Conservation (phyloP, 148 eudicot species). For the Spergularia marina region DNA sequence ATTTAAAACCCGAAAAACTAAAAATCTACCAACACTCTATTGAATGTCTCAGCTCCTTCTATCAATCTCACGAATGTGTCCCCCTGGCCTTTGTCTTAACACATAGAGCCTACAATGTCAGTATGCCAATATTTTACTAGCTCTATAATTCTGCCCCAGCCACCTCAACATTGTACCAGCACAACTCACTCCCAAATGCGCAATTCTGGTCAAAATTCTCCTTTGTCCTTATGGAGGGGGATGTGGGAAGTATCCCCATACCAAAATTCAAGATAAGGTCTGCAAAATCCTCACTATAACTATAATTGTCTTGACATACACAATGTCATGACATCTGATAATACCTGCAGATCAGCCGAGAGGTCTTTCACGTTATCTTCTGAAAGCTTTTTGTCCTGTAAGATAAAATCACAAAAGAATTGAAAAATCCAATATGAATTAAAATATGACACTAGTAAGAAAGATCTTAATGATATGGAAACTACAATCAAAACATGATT, state of each 20-base stretch:
- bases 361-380: conserved; percentile 90
- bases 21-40: background rate
- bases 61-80: background rate
- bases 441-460: background rate
- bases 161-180: background rate
- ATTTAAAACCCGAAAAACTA: too few relatives aligned
- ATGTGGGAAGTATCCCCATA: background rate
- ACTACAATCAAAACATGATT: background rate
- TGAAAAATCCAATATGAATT: background rate
- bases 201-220: background rate
- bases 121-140: background rate
- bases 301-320: background rate
- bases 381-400: conserved; percentile 93
- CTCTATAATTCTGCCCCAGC: background rate
- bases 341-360: conserved; percentile 85
- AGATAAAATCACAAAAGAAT: conserved; percentile 16
- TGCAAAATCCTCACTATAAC: background rate
- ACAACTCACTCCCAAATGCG: background rate
- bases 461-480: background rate
- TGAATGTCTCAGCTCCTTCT: background rate
- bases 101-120: background rate
- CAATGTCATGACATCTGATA: background rate
- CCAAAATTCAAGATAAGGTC: background rate
- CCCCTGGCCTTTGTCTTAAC: background rate
- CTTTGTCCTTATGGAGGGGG: background rate